These are phyloP conservation scores for Trichodelitschia bisporula DNA, from an alignment of 495 filamentous ascomycete genomes.

Conservation along the genomic window DNA sequence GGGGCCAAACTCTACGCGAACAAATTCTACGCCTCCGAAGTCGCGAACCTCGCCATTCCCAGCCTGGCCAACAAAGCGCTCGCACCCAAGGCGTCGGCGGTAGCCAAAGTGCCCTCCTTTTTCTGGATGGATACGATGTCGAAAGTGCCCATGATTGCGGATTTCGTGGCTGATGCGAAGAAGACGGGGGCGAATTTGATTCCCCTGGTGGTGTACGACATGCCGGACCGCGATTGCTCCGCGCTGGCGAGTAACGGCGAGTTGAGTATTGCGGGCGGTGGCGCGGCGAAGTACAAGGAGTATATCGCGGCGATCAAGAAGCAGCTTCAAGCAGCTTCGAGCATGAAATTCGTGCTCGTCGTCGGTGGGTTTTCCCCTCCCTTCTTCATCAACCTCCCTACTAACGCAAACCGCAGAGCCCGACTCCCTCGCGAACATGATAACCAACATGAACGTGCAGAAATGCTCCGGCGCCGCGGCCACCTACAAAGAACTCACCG, in stretches of 20 bases:
- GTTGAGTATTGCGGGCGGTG: slow-evolving; percentile 4
- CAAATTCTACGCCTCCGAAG: not conserved
- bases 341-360: slow-evolving; percentile 2
- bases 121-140: not conserved
- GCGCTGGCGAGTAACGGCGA: slow-evolving; percentile 1
- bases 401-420: slow-evolving; percentile 27
- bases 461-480: slow-evolving; percentile 37
- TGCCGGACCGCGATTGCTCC: slow-evolving; percentile 1
- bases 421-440: slow-evolving; percentile 57
- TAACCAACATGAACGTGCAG: slow-evolving; percentile 41
- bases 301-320: slow-evolving; percentile 3
- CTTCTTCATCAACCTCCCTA: no score
- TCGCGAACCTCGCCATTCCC: not conserved
- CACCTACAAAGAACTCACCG: slow-evolving; percentile 42
- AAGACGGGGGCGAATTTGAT: no score
- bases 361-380: slow-evolving; percentile 2
- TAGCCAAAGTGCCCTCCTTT: not conserved
- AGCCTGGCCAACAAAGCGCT: not conserved
- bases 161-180: no score
- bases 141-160: no score
- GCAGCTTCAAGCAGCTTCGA: slow-evolving; percentile 1
- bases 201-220: slow-evolving; percentile 1
- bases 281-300: slow-evolving; percentile 4
- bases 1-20: not conserved
- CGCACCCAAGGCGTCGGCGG: not conserved